Evolutionary conservation across 331 rosid species (phyloP), one percentile per base, ranked within the genome.

Genomic region (Erythrophleum ivorense): DNA sequence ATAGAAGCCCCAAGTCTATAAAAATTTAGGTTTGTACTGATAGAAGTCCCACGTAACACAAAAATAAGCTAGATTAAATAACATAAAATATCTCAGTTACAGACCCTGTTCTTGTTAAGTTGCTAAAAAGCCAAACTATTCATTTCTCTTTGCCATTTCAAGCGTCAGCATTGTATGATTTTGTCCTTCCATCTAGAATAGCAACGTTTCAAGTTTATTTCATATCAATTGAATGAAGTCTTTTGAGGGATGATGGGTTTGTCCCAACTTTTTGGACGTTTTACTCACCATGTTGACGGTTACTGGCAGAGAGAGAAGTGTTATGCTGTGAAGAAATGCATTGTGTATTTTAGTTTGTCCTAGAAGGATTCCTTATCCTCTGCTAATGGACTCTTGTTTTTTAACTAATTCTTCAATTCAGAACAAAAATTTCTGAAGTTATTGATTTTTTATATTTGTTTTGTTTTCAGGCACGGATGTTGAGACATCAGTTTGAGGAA

Each of bases 401-500:
- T 6, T 21, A 14, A 73, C 60, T 18, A 74, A 36, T 46, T 70
- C 71, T 45, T 24, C 38, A 24, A 6, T 48, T 18, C 40, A 33
- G 52, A 50, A 41, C 16, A 18, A 14, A 24, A 31, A 3, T 33
- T 31, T 41, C 40, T 73, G 21, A 9, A 66, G 58, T 60, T 34
- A 0, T 31, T 14, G 5, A 43, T 53, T 13, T 41, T n/a, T 21
- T 1, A 11, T 9, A 16, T 60, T 63, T 9, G 7, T 9, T 59
- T 29, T 13, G 40, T 29, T 71, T 57, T 33, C 86, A 87, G 90
- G 88, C 84, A 41, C 82, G 73, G 58, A 60, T 76, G 53, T 4
- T 69, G 84, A 86, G 82, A 31, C 79, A 73, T 18, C 82, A 84
- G 76, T 84, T 81, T 84, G 84, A 68, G 79, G 86, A 87, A 81